Percentiles rank a stretch among this genome's conserved stretches.
phyloP scores from a whole-genome alignment of 1,284 basidiomycete genomes.

The Ceratobasidium theobromae region DNA sequence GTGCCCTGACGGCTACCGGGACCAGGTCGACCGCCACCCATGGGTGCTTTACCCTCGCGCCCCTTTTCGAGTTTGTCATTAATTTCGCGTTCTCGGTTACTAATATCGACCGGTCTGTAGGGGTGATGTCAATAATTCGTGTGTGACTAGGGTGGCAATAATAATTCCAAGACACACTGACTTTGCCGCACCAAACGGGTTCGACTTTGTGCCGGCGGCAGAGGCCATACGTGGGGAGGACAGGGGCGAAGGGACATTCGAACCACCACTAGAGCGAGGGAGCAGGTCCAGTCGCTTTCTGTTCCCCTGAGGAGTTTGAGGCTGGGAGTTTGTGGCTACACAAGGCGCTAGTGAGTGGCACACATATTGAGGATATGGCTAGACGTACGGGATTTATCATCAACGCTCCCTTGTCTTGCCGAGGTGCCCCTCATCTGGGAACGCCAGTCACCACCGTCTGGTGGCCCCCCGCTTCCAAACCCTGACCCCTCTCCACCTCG shows the following conservation, averaged over 20 bases:
- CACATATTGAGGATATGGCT: slow-evolving; percentile 18
- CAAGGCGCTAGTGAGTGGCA: slow-evolving; percentile 23
- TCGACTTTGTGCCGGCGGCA: slow-evolving; percentile 51
- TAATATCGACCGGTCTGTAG: slow-evolving; percentile 52
- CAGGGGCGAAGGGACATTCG: slow-evolving; percentile 66
- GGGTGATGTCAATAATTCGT: neutral
- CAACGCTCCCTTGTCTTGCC: slow-evolving; percentile 22
- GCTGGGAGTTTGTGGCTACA: slow-evolving; percentile 67
- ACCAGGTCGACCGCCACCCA: neutral
- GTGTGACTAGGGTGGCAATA: no score
- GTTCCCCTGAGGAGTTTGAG: slow-evolving; percentile 73
- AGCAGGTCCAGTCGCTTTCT: slow-evolving; percentile 82
- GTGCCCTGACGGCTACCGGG: slow-evolving; percentile 12
- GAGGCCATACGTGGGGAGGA: slow-evolving; percentile 69
- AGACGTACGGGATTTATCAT: slow-evolving; percentile 16
- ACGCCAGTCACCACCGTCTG: slow-evolving; percentile 36
- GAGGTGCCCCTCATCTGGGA: slow-evolving; percentile 32
- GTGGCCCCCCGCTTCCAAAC: neutral
- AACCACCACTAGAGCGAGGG: slow-evolving; percentile 67
- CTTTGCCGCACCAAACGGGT: slow-evolving; percentile 88
- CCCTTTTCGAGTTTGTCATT: slow-evolving; percentile 42
- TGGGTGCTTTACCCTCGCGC: slow-evolving; percentile 23
- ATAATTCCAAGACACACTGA: slow-evolving; percentile 47
- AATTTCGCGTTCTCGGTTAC: slow-evolving; percentile 49
- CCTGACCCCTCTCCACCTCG: slow-evolving; percentile 20